A percentile compares a stretch with the other conserved stretches of the same genome.
Conservation (phyloP, 2,329 filamentous ascomycete genomes). For the Trichoderma koningii region DNA sequence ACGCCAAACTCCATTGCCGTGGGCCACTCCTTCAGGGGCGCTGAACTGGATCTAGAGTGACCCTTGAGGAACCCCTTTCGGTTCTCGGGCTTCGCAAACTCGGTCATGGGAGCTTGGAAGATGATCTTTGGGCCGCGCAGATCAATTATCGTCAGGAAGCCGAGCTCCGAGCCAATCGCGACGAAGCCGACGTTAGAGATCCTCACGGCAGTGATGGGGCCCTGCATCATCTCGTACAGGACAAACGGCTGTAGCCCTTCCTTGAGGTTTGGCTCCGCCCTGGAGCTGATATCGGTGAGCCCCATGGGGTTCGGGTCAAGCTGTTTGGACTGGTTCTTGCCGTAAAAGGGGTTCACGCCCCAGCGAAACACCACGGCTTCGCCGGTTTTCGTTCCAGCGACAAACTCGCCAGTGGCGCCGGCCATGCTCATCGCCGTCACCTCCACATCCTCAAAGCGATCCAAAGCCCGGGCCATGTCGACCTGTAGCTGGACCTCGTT, state of each 20-base stretch:
- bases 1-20: conserved; percentile 87
- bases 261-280: conserved; percentile 71
- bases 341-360: conserved; percentile 75
- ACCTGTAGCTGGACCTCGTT: conserved; percentile 80
- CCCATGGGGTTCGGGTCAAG: conserved; percentile 65
- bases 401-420: conserved; percentile 79
- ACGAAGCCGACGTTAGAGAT: conserved; percentile 94
- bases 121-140: conserved; percentile 85
- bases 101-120: conserved; percentile 69
- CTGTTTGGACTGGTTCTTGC: conserved; percentile 57
- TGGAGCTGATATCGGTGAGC: conserved; percentile 71
- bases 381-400: conserved; percentile 77
- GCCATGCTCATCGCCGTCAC: conserved; percentile 80
- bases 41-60: conserved; percentile 39
- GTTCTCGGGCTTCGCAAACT: conserved; percentile 77
- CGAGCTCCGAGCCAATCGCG: conserved; percentile 80
- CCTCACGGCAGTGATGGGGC: conserved; percentile 74
- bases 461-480: conserved; percentile 80
- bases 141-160: conserved; percentile 80
- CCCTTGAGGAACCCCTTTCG: conserved; percentile 68
- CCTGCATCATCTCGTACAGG: conserved; percentile 81
- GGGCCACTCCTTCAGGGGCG: conserved; percentile 67
- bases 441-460: conserved; percentile 74
- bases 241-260: conserved; percentile 80
- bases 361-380: conserved; percentile 86